phyloP scores from a whole-genome alignment of 2,329 filamentous ascomycete genomes.

The Claviceps arundinis region DNA sequence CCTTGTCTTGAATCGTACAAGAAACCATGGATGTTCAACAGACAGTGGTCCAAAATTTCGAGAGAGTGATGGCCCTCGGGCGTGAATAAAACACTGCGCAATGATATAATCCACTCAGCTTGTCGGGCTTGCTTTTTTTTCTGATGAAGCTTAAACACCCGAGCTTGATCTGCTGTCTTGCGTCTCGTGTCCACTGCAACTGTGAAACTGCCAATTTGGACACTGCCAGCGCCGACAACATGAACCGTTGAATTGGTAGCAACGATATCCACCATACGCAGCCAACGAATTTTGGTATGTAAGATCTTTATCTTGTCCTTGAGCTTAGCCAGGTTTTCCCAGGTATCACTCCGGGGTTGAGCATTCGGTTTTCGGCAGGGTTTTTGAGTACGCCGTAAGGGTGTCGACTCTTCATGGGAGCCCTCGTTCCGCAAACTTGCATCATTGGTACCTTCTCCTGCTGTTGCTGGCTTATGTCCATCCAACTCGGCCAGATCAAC shows the following conservation, averaged over 20 bases:
- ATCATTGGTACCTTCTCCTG: slow-evolving; percentile 17
- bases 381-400: slow-evolving; percentile 7
- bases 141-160: slow-evolving; percentile 58
- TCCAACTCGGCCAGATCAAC: slow-evolving; percentile 60
- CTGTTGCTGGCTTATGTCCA: slow-evolving; percentile 26
- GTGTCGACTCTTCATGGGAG: slow-evolving; percentile 10
- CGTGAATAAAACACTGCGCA: slow-evolving; percentile 80
- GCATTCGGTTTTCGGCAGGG: slow-evolving; percentile 11
- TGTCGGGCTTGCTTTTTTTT: slow-evolving; percentile 46
- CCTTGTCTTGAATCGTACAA: slow-evolving; percentile 77
- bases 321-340: slow-evolving; percentile 62
- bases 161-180: slow-evolving; percentile 81
- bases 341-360: slow-evolving; percentile 53
- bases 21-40: slow-evolving; percentile 82
- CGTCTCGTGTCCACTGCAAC: slow-evolving; percentile 80
- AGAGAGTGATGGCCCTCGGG: slow-evolving; percentile 72
- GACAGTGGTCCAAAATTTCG: slow-evolving; percentile 77
- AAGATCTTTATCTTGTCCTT: slow-evolving; percentile 81
- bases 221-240: slow-evolving; percentile 66
- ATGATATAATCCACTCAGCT: slow-evolving; percentile 85
- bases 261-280: slow-evolving; percentile 79
- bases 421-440: slow-evolving; percentile 12
- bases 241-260: slow-evolving; percentile 68
- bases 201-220: slow-evolving; percentile 75
- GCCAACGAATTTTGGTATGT: slow-evolving; percentile 77